These are phyloP conservation scores for Castanopsis chinensis DNA, from an alignment of 306 rosid genomes.

Conservation along the genomic window DNA sequence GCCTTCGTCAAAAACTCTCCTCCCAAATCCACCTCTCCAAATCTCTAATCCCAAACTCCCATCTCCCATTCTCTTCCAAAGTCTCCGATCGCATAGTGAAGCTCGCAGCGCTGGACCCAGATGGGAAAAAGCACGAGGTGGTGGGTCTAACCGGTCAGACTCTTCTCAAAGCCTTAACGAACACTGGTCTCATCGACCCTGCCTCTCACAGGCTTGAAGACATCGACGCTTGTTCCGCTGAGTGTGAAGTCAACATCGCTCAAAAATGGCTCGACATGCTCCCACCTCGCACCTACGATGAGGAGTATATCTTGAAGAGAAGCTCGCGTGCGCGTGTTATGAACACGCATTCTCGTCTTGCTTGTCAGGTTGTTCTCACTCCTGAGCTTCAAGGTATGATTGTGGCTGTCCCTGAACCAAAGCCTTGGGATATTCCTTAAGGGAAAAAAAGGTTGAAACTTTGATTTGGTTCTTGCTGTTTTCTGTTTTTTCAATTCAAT, in stretches of 20 bases:
- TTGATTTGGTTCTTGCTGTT: background rate
- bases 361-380: conserved; percentile 85
- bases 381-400: conserved; percentile 92
- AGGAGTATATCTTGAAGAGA: conserved; percentile 69
- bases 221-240: conserved; percentile 89
- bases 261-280: conserved; percentile 90
- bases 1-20: conserved; percentile 48
- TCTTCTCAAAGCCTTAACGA: conserved; percentile 68
- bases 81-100: conserved; percentile 83
- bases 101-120: conserved; percentile 68
- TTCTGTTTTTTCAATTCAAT: conserved; percentile 10
- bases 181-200: conserved; percentile 76
- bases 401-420: conserved; percentile 81
- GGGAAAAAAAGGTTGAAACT: no score
- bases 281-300: conserved; percentile 79
- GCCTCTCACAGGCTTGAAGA: conserved; percentile 89
- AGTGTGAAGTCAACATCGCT: conserved; percentile 94
- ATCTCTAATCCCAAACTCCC: conserved; percentile 52
- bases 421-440: conserved; percentile 88
- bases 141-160: conserved; percentile 85
- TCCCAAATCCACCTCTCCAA: conserved; percentile 57
- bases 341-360: conserved; percentile 83
- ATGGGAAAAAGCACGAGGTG: conserved; percentile 66
- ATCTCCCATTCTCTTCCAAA: conserved; percentile 38
- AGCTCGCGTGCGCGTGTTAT: conserved; percentile 62